These are phyloP conservation scores for Ustilago esculenta DNA, from an alignment of 1,284 basidiomycete species.

Conservation along the genomic window DNA sequence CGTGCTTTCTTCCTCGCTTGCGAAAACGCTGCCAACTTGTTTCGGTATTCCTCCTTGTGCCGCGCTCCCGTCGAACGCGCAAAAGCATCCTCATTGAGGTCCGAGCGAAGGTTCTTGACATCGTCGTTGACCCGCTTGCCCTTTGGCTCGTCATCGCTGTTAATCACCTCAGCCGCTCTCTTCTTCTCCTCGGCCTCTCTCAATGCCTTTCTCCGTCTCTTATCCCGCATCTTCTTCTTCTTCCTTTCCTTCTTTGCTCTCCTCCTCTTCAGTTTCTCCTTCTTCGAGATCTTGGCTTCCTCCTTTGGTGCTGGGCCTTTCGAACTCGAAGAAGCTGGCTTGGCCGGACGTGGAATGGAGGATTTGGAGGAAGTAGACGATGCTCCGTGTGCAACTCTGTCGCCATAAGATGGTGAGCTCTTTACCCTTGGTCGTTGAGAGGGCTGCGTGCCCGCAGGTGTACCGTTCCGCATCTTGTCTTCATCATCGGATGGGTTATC, in stretches of 20 bases:
- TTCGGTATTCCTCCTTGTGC: constrained; percentile 37
- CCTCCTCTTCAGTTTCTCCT: neutral
- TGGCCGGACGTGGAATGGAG: constrained; percentile 4
- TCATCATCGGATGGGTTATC: constrained; percentile 14
- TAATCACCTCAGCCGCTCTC: constrained; percentile 3
- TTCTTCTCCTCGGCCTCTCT: constrained; percentile 6
- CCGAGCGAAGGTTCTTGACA: constrained; percentile 32
- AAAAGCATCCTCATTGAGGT: constrained; percentile 52
- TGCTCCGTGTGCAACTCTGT: neutral
- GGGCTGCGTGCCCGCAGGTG: neutral
- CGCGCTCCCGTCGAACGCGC: constrained; percentile 33
- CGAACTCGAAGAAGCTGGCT: no score
- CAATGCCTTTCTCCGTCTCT: neutral
- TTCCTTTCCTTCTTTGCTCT: neutral
- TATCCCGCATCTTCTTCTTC: neutral
- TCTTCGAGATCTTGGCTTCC: neutral
- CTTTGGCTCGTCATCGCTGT: neutral
- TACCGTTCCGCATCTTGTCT: constrained; percentile 11
- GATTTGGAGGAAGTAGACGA: neutral
- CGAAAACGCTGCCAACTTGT: constrained; percentile 26
- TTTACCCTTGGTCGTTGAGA: constrained; percentile 8
- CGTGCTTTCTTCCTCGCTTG: constrained; percentile 29
- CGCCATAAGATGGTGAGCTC: constrained; percentile 8
- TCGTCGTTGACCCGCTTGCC: constrained; percentile 23
- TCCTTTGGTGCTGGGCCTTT: neutral